A percentile compares a stretch with the other conserved stretches of the same genome.
Conservation (phyloP, 345 rosid species). For the Excoecaria agallocha region DNA sequence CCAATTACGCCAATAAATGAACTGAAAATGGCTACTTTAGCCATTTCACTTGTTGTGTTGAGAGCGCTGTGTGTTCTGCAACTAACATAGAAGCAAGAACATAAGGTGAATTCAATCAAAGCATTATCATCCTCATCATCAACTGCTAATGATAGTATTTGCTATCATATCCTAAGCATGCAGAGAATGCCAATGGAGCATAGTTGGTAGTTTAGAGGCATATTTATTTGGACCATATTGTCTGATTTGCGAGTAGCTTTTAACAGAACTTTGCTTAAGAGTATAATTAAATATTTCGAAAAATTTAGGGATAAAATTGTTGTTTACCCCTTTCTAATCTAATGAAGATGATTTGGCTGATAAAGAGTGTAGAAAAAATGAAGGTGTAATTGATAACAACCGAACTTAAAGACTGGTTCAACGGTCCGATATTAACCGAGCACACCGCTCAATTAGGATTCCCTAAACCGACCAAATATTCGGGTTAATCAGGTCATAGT, state of each 20-base stretch:
- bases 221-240: neutral
- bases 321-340: neutral
- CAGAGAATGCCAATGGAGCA: conserved; percentile 38
- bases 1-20: neutral
- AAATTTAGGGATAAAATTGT: too few relatives aligned
- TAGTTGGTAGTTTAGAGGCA: too few relatives aligned
- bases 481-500: too few relatives aligned
- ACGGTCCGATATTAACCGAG: too few relatives aligned
- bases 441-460: too few relatives aligned
- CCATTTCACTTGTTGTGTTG: neutral
- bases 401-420: too few relatives aligned
- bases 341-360: neutral
- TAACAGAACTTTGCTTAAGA: neutral
- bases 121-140: neutral
- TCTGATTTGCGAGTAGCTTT: too few relatives aligned
- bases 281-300: too few relatives aligned
- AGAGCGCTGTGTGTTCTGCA: conserved; percentile 3
- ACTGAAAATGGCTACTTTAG: conserved; percentile 10
- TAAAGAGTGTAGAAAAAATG: neutral
- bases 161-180: conserved; percentile 44
- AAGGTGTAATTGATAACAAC: neutral
- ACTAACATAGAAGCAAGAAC: conserved; percentile 22
- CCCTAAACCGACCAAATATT: too few relatives aligned
- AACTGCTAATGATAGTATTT: conserved; percentile 19
- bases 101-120: neutral